Percentiles rank a stretch among this genome's conserved stretches.
phyloP scores from a whole-genome alignment of 306 rosid species.

The Myrica gale region DNA sequence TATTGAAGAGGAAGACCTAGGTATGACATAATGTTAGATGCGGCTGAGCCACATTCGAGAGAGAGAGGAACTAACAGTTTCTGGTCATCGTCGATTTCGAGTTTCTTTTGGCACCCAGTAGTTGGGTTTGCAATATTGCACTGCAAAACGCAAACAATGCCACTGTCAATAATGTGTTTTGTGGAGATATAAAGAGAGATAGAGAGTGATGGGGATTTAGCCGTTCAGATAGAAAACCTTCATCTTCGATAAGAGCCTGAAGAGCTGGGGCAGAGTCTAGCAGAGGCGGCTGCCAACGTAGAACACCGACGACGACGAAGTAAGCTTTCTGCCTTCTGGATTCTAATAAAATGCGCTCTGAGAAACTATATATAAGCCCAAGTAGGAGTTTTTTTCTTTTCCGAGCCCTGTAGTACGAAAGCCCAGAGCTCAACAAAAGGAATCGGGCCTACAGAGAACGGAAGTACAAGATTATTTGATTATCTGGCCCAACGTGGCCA shows the following conservation, averaged over 20 bases:
- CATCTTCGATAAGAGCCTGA: neutral
- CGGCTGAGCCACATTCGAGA: neutral
- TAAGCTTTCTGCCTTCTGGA: neutral
- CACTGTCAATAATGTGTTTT: neutral
- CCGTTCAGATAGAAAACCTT: neutral
- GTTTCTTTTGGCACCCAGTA: conserved; percentile 67
- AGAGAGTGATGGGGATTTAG: neutral
- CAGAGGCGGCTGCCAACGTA: neutral
- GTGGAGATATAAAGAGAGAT: neutral
- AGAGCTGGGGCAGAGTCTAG: neutral
- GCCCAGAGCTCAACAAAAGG: neutral
- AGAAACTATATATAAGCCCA: neutral
- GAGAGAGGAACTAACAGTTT: conserved; percentile 43
- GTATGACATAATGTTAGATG: neutral
- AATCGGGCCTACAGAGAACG: too few relatives aligned
- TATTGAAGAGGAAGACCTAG: neutral
- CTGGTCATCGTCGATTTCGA: conserved; percentile 64
- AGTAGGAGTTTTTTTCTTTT: neutral
- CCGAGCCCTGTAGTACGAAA: neutral
- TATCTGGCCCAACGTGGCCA: too few relatives aligned
- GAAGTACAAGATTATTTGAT: too few relatives aligned
- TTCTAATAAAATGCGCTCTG: neutral
- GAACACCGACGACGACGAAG: neutral
- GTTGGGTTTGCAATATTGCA: conserved; percentile 64
- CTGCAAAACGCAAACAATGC: conserved; percentile 25